Conservation (phyloP, 352 stramenopile species). For the Peronospora farinosa region DNA sequence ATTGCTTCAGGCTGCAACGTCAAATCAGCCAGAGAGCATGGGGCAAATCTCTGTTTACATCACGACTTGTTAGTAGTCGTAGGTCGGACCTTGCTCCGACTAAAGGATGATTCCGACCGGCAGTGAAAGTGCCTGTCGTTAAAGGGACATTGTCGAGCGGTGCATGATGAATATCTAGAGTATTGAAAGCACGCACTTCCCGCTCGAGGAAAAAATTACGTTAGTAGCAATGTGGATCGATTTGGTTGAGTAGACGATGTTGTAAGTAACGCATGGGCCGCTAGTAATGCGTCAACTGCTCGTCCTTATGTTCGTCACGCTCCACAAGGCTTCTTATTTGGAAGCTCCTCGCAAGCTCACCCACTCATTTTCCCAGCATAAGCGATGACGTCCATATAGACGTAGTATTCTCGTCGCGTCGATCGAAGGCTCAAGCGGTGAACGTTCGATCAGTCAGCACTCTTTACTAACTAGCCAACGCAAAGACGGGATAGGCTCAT, state of each 20-base stretch:
- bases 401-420: constrained; percentile 12
- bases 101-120: neutral
- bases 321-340: constrained; percentile 23
- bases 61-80: constrained; percentile 3
- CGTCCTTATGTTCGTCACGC: constrained; percentile 26
- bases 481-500: constrained; percentile 25
- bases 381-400: constrained; percentile 9
- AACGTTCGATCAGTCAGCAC: constrained; percentile 9
- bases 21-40: constrained; percentile 27
- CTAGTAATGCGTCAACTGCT: constrained; percentile 22
- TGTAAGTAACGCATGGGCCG: constrained; percentile 19
- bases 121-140: too few species aligned
- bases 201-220: neutral
- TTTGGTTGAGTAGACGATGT: neutral
- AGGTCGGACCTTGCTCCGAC: constrained; percentile 20
- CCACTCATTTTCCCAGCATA: constrained; percentile 27
- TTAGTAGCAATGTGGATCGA: neutral
- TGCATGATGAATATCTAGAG: neutral
- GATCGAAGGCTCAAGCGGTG: constrained; percentile 1
- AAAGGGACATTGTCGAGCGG: too few species aligned
- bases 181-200: neutral
- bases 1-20: neutral
- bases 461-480: constrained; percentile 3
- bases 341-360: constrained; percentile 1
- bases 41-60: neutral